Evolutionary conservation across 345 rosid species (phyloP).

Genomic region (Brassica nigra): DNA sequence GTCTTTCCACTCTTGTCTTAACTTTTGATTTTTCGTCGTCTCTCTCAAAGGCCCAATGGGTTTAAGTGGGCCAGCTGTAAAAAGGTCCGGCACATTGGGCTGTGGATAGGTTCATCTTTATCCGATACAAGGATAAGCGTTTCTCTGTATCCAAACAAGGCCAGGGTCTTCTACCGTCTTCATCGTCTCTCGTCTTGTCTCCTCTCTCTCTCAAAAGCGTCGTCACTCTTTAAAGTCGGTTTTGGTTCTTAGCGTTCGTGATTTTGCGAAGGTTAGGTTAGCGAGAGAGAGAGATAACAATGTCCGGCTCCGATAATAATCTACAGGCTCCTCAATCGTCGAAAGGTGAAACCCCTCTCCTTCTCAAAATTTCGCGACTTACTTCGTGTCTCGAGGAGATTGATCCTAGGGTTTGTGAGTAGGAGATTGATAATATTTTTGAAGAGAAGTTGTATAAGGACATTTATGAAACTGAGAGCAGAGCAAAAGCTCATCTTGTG

Average conservation of each 20-base stretch:
- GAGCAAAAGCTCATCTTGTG: neutral
- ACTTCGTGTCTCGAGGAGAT: neutral
- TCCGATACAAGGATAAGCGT: neutral
- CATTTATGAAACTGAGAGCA: slow-evolving; percentile 1
- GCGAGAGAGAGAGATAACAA: neutral
- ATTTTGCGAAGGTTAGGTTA: neutral
- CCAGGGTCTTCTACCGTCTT: slow-evolving; percentile 22
- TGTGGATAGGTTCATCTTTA: neutral
- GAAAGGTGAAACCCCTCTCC: slow-evolving; percentile 17
- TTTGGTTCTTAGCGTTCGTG: slow-evolving; percentile 5
- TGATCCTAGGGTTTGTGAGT: slow-evolving; percentile 3
- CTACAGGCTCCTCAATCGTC: slow-evolving; percentile 33
- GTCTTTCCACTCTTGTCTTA: slow-evolving; percentile 18
- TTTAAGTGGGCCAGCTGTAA: too few species aligned
- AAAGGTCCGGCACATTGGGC: neutral
- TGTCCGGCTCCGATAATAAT: slow-evolving; percentile 27
- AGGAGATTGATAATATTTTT: neutral
- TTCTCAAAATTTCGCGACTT: neutral
- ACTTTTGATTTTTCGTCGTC: neutral
- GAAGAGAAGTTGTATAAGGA: slow-evolving; percentile 3
- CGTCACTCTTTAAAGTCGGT: slow-evolving; percentile 25
- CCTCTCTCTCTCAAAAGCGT: slow-evolving; percentile 19
- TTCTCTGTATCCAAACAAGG: slow-evolving; percentile 28
- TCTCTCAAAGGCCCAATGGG: neutral
- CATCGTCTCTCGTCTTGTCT: neutral